phyloP scores from a whole-genome alignment of 192 early-diverging fungal species.

The Backusella macrospora region DNA sequence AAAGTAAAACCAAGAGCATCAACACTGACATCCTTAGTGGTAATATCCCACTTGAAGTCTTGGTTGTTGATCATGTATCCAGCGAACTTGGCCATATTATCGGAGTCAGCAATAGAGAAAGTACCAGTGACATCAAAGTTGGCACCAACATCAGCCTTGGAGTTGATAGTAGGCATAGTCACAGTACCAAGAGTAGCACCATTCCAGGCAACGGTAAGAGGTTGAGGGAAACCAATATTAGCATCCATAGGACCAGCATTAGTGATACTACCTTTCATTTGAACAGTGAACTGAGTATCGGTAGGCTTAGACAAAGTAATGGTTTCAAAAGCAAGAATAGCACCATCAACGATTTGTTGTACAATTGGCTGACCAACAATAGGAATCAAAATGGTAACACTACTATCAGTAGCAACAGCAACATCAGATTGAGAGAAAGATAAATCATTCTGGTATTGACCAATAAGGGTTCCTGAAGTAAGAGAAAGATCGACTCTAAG shows the following conservation, averaged over 20 bases:
- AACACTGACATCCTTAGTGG: slow-evolving; percentile 48
- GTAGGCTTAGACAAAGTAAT: slow-evolving; percentile 44
- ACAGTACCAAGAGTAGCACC: slow-evolving; percentile 49
- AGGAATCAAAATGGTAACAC: slow-evolving; percentile 52
- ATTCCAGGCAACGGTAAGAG: slow-evolving; percentile 43
- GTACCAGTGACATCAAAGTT: slow-evolving; percentile 43
- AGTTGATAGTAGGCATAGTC: slow-evolving; percentile 46
- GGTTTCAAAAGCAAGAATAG: slow-evolving; percentile 42
- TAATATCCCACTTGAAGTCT: slow-evolving; percentile 52
- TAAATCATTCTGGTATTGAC: slow-evolving; percentile 53
- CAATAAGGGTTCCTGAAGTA: slow-evolving; percentile 47
- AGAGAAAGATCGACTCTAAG: slow-evolving; percentile 56
- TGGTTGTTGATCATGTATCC: slow-evolving; percentile 54
- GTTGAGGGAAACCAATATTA: slow-evolving; percentile 47
- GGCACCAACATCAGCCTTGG: slow-evolving; percentile 52
- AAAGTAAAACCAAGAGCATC: slow-evolving; percentile 56
- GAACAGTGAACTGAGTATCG: slow-evolving; percentile 46
- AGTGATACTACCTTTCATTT: slow-evolving; percentile 49
- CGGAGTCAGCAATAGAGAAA: slow-evolving; percentile 47
- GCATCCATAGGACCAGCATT: slow-evolving; percentile 54
- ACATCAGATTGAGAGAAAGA: slow-evolving; percentile 47
- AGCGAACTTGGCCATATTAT: slow-evolving; percentile 52
- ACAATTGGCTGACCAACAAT: slow-evolving; percentile 61
- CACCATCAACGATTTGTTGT: slow-evolving; percentile 49
- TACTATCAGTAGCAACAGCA: slow-evolving; percentile 48